These are phyloP conservation scores for Helichrysum umbraculigerum DNA, from an alignment of 129 eudicot species.

Conservation along the genomic window DNA sequence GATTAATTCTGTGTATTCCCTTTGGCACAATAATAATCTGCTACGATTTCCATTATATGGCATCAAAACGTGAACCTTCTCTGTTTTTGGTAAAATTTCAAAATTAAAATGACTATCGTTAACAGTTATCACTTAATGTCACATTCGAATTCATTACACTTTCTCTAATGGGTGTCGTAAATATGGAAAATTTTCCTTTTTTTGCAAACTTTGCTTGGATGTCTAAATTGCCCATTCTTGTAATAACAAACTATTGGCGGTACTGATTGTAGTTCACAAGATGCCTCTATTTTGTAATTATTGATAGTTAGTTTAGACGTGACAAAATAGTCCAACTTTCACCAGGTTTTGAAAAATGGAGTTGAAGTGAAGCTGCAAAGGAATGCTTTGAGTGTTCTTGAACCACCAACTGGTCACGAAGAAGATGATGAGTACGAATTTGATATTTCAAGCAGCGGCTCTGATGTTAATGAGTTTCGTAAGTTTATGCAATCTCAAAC, in stretches of 20 bases:
- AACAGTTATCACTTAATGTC: background rate
- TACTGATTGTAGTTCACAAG: constrained; percentile 15
- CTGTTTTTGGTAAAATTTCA: background rate
- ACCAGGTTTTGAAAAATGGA: constrained; percentile 92
- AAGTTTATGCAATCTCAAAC: constrained; percentile 32
- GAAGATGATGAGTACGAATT: constrained; percentile 85
- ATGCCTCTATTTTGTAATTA: constrained; percentile 6
- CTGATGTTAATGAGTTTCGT: constrained; percentile 70
- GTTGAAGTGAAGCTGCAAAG: constrained; percentile 96
- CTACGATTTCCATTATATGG: background rate
- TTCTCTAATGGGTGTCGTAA: no score
- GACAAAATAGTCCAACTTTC: background rate
- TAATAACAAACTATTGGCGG: constrained; percentile 1
- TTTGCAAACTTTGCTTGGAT: constrained; percentile 4
- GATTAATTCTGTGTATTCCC: background rate
- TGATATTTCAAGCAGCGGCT: constrained; percentile 75
- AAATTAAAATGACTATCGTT: background rate
- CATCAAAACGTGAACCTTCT: background rate
- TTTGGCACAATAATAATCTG: background rate
- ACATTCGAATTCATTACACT: background rate
- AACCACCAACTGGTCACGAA: constrained; percentile 96
- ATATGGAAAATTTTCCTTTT: background rate
- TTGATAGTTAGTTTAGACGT: constrained; percentile 3
- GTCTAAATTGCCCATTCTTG: constrained; percentile 14
- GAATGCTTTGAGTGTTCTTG: constrained; percentile 95